Conservation (phyloP, 2,329 filamentous ascomycete species). For the Neonectria neomacrospora region DNA sequence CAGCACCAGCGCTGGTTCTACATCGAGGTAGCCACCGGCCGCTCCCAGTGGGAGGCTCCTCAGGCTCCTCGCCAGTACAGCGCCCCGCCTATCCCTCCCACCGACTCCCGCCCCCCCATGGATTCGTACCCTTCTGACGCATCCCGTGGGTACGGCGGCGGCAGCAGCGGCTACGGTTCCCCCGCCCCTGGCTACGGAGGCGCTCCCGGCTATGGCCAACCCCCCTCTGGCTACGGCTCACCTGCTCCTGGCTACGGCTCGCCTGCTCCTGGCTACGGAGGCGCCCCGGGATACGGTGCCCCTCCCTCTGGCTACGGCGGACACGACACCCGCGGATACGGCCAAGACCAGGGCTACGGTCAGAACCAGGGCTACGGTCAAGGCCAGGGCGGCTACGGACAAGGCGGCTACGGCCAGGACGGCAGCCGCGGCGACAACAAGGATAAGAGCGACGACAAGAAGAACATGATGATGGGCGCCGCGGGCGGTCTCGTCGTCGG, state of each 20-base stretch:
- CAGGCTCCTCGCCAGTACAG: slow-evolving; percentile 57
- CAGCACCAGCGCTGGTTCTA: slow-evolving; percentile 72
- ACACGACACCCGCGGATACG: slow-evolving; percentile 18
- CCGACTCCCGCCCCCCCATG: slow-evolving; percentile 38
- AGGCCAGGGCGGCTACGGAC: slow-evolving; percentile 28
- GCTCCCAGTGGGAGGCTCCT: slow-evolving; percentile 73
- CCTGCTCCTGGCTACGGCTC: slow-evolving; percentile 29
- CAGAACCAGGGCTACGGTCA: slow-evolving; percentile 18
- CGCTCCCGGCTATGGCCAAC: slow-evolving; percentile 24
- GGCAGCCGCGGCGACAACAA: slow-evolving; percentile 35
- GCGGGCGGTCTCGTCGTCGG: slow-evolving; percentile 69
- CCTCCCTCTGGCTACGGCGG: slow-evolving; percentile 21
- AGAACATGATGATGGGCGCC: slow-evolving; percentile 67
- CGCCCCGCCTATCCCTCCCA: slow-evolving; percentile 34
- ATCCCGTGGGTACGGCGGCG: slow-evolving; percentile 40
- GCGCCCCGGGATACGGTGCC: slow-evolving; percentile 31
- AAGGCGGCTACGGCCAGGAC: slow-evolving; percentile 18
- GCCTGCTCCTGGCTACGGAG: slow-evolving; percentile 23
- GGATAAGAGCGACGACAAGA: slow-evolving; percentile 59
- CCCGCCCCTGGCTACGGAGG: slow-evolving; percentile 36
- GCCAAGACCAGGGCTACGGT: slow-evolving; percentile 5
- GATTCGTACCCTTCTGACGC: slow-evolving; percentile 38
- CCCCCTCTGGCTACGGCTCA: slow-evolving; percentile 28
- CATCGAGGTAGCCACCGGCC: slow-evolving; percentile 68
- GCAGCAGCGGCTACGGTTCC: slow-evolving; percentile 29